A percentile compares a stretch with the other conserved stretches of the same genome.
phyloP scores from a whole-genome alignment of 1,284 basidiomycete species.

The Microbotryum scabiosae region DNA sequence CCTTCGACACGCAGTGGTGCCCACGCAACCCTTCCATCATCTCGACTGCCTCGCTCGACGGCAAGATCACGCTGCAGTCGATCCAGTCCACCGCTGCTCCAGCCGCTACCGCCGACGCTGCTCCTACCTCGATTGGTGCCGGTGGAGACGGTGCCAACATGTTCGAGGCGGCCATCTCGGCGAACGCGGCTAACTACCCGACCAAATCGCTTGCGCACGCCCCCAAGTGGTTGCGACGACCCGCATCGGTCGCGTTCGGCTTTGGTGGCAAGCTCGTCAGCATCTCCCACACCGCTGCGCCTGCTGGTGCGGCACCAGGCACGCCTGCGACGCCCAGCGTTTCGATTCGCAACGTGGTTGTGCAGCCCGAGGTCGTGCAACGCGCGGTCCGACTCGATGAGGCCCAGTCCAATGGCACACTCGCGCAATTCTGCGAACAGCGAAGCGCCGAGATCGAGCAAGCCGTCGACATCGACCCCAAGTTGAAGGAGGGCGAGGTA shows the following conservation, averaged over 20 bases:
- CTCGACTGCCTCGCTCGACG: constrained; percentile 73
- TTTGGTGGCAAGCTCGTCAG: constrained; percentile 76
- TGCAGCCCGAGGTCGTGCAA: constrained; percentile 67
- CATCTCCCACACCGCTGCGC: constrained; percentile 47
- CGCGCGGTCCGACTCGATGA: constrained; percentile 64
- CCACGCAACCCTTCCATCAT: constrained; percentile 90
- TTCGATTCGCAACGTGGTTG: constrained; percentile 58
- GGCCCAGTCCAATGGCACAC: constrained; percentile 55
- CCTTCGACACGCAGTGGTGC: constrained; percentile 96
- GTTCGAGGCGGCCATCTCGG: constrained; percentile 59
- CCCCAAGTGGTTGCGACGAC: constrained; percentile 90
- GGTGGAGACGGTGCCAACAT: constrained; percentile 63
- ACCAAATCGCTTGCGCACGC: constrained; percentile 78
- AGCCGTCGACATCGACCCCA: constrained; percentile 36
- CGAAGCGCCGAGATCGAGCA: constrained; percentile 45
- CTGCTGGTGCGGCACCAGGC: constrained; percentile 52
- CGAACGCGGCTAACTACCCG: constrained; percentile 34
- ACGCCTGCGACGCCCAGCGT: constrained; percentile 45
- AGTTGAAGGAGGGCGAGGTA: constrained; percentile 35
- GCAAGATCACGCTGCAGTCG: constrained; percentile 71
- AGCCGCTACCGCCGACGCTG: constrained; percentile 39
- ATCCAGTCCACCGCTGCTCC: constrained; percentile 66
- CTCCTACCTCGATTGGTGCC: constrained; percentile 43
- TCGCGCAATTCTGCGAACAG: constrained; percentile 60
- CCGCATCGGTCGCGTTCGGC: constrained; percentile 74